A percentile compares a stretch with the other conserved stretches of the same genome.
Evolutionary conservation across 768 basidiomycete genomes (phyloP).

Genomic region (Gelatoporia subvermispora): DNA sequence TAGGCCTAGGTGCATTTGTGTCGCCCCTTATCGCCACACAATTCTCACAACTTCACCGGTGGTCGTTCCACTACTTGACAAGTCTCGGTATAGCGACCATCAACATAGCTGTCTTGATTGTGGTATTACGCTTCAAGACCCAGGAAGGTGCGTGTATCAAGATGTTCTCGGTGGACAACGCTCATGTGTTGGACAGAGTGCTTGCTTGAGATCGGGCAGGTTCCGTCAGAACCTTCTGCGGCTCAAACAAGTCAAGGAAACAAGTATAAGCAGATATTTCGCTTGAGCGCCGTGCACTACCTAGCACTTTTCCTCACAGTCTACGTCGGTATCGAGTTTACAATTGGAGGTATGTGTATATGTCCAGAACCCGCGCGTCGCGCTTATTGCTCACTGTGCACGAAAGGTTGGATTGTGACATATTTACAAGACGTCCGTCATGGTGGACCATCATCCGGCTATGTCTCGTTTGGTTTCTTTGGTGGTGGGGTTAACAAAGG

Average conservation of each 20-base stretch:
- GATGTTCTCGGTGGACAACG: too few species aligned
- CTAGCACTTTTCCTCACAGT: slow-evolving; percentile 40
- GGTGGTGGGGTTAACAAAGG: slow-evolving; percentile 25
- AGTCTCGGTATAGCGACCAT: slow-evolving; percentile 62
- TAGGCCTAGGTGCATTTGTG: slow-evolving; percentile 61
- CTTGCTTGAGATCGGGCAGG: slow-evolving; percentile 48
- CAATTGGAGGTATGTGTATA: slow-evolving; percentile 29
- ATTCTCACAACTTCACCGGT: slow-evolving; percentile 58
- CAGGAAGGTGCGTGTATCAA: slow-evolving; percentile 60
- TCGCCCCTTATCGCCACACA: slow-evolving; percentile 80
- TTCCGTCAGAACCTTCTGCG: slow-evolving; percentile 29
- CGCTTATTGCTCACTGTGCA: not conserved
- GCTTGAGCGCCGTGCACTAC: slow-evolving; percentile 33
- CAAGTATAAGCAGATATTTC: slow-evolving; percentile 43
- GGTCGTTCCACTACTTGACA: slow-evolving; percentile 76
- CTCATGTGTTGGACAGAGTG: slow-evolving; percentile 37
- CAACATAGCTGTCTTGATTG: slow-evolving; percentile 47
- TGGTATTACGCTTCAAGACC: slow-evolving; percentile 61
- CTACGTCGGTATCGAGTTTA: slow-evolving; percentile 38
- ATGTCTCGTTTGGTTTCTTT: slow-evolving; percentile 47
- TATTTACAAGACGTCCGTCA: slow-evolving; percentile 41
- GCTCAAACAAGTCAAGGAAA: slow-evolving; percentile 23
- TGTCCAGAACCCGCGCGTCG: not conserved
- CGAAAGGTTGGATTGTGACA: slow-evolving; percentile 50
- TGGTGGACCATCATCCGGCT: slow-evolving; percentile 44